Evolutionary conservation across 2,329 filamentous ascomycete genomes (phyloP).

Genomic region (Penicillium digitatum): DNA sequence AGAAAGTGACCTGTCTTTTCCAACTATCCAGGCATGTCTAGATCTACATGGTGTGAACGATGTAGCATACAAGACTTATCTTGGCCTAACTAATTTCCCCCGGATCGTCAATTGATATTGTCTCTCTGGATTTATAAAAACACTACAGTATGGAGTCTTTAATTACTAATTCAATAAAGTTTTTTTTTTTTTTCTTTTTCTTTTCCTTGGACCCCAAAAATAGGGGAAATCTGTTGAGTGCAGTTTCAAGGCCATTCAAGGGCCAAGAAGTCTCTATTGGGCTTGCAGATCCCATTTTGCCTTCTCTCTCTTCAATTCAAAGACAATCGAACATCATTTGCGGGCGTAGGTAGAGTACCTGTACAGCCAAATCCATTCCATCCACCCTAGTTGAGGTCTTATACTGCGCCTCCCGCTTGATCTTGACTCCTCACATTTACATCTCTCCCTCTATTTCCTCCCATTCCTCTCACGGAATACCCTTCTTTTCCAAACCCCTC

Average conservation of each 20-base stretch:
- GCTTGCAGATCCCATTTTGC: slow-evolving; percentile 8
- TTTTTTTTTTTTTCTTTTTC: neutral
- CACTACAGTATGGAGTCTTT: neutral
- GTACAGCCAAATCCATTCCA: neutral
- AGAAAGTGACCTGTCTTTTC: neutral
- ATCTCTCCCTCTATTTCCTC: slow-evolving; percentile 4
- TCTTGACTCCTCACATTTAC: slow-evolving; percentile 24
- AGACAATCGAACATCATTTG: neutral
- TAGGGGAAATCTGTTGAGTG: neutral
- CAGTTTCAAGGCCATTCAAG: neutral
- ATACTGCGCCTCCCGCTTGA: slow-evolving; percentile 14
- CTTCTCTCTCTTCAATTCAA: slow-evolving; percentile 1
- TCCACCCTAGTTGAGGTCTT: slow-evolving; percentile 10
- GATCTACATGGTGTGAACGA: neutral
- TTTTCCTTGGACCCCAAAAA: neutral
- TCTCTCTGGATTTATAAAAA: neutral
- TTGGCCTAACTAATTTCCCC: slow-evolving; percentile 12
- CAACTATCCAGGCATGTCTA: neutral
- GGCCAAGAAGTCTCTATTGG: neutral
- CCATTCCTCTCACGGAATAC: neutral
- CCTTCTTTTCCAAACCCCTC: neutral
- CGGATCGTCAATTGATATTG: slow-evolving; percentile 18
- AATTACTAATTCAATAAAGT: no score
- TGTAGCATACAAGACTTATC: neutral
- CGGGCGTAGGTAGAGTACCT: neutral